Evolutionary conservation across 257 asterid genomes (phyloP), one percentile per base, ranked within the genome.

Genomic region (Forsythia suspensa): DNA sequence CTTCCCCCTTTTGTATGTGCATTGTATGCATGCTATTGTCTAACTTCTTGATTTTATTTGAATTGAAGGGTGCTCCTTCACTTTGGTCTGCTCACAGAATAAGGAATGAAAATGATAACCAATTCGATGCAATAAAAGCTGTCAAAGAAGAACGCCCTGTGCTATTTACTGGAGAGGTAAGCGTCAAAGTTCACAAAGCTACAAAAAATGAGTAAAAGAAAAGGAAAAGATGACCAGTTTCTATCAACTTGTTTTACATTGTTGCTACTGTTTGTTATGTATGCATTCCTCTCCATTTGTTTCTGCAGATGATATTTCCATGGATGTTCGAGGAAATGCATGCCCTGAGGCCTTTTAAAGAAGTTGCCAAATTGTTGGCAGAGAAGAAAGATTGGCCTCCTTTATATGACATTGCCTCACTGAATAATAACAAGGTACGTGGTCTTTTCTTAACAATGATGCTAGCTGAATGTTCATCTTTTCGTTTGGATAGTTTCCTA

Each of bases 351-450:
- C 97, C 91, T 44, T 87, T 88, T 44, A 95, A 95, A 85, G 94
- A 86, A 5, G 99, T 88, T 40, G 97, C 98, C 59, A 84, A 85
- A 44, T 78, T 93, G 74, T 85, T 93, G 85, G 96, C 99, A 0
- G 91, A 92, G 88, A 88, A 90, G 87, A 87, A 89, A 74, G 97
- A 95, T 52, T 95, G 99, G 99, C 96, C 98, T 80, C 94, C 94
- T 38, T 76, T 95, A 61, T 93, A 95, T 48, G 94, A 95, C 70
- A 72, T 84, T 24, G 77, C 84, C 38, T 5, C 84, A 11, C 82
- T 95, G 77, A 91, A 87, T 18, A 89, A 83, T 48, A 95, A 93
- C 91, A 88, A 91, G 98, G 99, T 93, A 73, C 18, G 59, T 67
- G 24, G 21, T 69, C 48, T 12, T 71, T 44, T 57, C 24, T 38